These are phyloP conservation scores for Ligustrum vulgare DNA, from an alignment of 257 asterid genomes.

Conservation along the genomic window DNA sequence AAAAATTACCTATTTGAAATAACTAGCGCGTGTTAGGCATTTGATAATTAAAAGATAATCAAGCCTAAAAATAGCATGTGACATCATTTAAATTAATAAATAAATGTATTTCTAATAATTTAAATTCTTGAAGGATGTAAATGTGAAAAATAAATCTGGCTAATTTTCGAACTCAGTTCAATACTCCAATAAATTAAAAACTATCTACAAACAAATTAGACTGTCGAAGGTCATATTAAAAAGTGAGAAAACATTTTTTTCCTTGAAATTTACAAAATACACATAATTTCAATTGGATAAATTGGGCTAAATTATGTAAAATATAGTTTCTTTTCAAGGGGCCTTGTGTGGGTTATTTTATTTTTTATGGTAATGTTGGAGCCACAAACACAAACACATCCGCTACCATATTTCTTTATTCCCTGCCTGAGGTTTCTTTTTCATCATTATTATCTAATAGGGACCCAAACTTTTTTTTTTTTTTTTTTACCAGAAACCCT, in stretches of 20 bases:
- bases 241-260: background rate
- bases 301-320: background rate
- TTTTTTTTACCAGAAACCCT: background rate
- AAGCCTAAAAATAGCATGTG: no score
- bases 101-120: no score
- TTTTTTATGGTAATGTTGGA: conserved; percentile 17
- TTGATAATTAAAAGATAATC: no score
- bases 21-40: no score
- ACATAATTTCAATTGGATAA: background rate
- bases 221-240: background rate
- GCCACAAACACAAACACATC: conserved; percentile 17
- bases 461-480: background rate
- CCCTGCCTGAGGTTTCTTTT: conserved; percentile 19
- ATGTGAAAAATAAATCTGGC: no score
- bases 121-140: no score
- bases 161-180: no score
- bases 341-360: conserved; percentile 11
- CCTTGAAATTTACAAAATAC: no score
- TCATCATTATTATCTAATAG: conserved; percentile 16
- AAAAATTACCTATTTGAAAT: no score
- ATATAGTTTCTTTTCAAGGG: background rate
- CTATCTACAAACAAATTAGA: no score
- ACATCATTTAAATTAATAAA: no score
- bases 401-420: background rate
- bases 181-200: no score